phyloP scores from a whole-genome alignment of 768 basidiomycete genomes.

The Butyriboletus loyo region DNA sequence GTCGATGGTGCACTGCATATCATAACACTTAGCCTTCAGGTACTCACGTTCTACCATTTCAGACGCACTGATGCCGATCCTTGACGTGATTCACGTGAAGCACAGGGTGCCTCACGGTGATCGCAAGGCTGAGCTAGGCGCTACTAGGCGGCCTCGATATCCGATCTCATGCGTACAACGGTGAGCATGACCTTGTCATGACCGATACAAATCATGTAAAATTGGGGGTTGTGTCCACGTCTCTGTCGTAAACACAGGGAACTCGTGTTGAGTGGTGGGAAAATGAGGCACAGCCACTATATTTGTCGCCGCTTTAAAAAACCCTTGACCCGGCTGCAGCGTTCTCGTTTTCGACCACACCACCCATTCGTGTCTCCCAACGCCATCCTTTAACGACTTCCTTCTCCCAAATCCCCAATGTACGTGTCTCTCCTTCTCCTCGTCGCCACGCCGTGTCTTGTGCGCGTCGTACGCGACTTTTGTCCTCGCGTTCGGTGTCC shows the following conservation, averaged over 20 bases:
- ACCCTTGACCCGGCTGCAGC: conserved; percentile 36
- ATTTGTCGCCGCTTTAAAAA: conserved; percentile 35
- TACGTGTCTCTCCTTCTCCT: conserved; percentile 28
- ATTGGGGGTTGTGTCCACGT: neutral
- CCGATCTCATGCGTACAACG: neutral
- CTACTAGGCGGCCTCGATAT: neutral
- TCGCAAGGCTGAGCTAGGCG: neutral
- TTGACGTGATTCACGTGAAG: neutral
- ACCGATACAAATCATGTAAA: neutral
- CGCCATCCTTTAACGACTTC: conserved; percentile 31
- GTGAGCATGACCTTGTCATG: neutral
- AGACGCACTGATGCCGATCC: neutral
- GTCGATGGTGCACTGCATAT: neutral
- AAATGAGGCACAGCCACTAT: conserved; percentile 24
- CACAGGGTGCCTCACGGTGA: conserved; percentile 4
- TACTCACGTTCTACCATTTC: neutral
- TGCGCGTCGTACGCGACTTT: conserved; percentile 27
- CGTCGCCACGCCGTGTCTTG: conserved; percentile 23
- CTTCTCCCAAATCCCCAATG: conserved; percentile 22
- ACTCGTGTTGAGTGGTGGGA: conserved; percentile 15
- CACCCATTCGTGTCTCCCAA: conserved; percentile 33
- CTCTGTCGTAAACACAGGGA: conserved; percentile 8
- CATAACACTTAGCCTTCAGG: neutral
- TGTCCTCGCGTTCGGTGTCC: conserved; percentile 17
- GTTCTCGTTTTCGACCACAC: conserved; percentile 35